Evolutionary conservation across 495 filamentous ascomycete genomes (phyloP), one percentile per base, ranked within the genome.

Genomic region (Podospora didyma): DNA sequence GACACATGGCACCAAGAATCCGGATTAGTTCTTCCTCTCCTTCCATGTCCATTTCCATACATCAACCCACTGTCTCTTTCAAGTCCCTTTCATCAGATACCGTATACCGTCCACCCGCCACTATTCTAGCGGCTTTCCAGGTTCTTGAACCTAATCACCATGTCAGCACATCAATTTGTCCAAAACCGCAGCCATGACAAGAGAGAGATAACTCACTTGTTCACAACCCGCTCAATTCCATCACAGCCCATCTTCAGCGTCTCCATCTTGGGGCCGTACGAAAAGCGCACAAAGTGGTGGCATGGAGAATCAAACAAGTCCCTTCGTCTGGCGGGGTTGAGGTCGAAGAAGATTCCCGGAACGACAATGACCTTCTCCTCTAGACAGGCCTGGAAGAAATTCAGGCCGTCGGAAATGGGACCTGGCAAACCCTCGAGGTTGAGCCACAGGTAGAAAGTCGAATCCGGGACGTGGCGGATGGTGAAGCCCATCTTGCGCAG

Each of bases 261-360:
- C n/a, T 94, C 91, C 87, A 94, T 91, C 69, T 81, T 86, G 4
- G 93, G 93, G 0, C 93, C 93, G 66, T 97, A 97, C 47, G 87
- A 92, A 63, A 96, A 76, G 45, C 93, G 83, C 45, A 97, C 90
- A 71, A 93, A 97, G 74, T 92, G 93, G 72, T 97, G 93, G 72
- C 93, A 97, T 48, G 93, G 93, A 46, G 85, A 89, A 69, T 97
- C 93, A 63, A 97, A 97, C 47, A 97, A 73, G 72, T 97, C 93
- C 57, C 93, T 77, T 53, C 93, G 77, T 67, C 88, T 86, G n/a
- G 86, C 85, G 12, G 93, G 93, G 74, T 97, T 97, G 63, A 97
- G 69, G 64, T 97, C 87, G 60, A 90, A 89, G 71, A 90, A 90
- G 68, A 97, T 97, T 46, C 93, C 93, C 0, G 93, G 92, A 0